Conservation (phyloP, 2,329 filamentous ascomycete genomes). For the Escovopsis weberi region DNA sequence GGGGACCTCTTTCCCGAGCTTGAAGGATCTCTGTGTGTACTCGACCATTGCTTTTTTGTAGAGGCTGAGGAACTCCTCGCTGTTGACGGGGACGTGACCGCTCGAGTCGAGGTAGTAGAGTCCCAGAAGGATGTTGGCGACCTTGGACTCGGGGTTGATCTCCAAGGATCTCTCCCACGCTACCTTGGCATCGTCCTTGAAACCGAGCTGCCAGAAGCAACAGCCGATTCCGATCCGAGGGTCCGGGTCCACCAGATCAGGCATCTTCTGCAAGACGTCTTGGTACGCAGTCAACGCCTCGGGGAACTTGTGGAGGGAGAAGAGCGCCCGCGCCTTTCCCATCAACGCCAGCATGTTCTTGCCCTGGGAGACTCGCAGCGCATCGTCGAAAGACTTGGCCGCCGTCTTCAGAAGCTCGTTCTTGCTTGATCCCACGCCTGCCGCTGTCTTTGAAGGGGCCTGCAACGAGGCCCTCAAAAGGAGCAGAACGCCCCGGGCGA, state of each 20-base stretch:
- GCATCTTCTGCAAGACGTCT: conserved; percentile 71
- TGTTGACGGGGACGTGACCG: conserved; percentile 66
- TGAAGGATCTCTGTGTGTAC: conserved; percentile 88
- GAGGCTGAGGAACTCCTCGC: conserved; percentile 67
- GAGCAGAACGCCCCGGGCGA: conserved; percentile 79
- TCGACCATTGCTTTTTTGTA: conserved; percentile 93
- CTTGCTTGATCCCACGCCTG: conserved; percentile 55
- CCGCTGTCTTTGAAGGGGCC: conserved; percentile 53
- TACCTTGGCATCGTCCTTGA: conserved; percentile 78
- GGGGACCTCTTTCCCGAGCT: conserved; percentile 80
- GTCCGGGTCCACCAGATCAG: conserved; percentile 79
- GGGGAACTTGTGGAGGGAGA: conserved; percentile 71
- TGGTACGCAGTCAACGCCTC: conserved; percentile 80
- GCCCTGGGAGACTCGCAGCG: conserved; percentile 66
- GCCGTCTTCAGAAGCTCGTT: conserved; percentile 72
- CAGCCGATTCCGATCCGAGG: conserved; percentile 92
- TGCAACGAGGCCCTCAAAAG: conserved; percentile 79
- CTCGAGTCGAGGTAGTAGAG: conserved; percentile 82
- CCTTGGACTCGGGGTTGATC: conserved; percentile 69
- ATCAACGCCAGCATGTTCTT: conserved; percentile 87
- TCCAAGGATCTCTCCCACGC: conserved; percentile 85
- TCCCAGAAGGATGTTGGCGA: conserved; percentile 79
- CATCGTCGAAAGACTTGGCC: conserved; percentile 89
- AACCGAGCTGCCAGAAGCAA: conserved; percentile 92
- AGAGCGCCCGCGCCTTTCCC: conserved; percentile 76